Evolutionary conservation across 2,329 filamentous ascomycete genomes (phyloP), one percentile per base, ranked within the genome.

Genomic region (Penicillium sp.): DNA sequence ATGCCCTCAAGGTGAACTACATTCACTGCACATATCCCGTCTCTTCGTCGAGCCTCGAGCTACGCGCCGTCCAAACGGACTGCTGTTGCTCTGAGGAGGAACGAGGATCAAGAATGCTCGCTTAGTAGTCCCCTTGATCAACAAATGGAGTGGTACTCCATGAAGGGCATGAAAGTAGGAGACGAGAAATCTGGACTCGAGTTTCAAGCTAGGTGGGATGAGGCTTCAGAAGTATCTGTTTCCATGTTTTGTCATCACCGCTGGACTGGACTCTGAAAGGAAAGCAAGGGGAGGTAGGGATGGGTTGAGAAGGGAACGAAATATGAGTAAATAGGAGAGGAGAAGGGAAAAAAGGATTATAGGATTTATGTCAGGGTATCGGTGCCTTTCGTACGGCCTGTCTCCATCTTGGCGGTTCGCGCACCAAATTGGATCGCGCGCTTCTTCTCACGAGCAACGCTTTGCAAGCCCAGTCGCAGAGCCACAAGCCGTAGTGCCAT

Each of bases 401-500:
- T 73, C 66, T 90, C 86, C 85, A 93, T 92, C 75, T 92, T 94
- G 13, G 89, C 89, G 3, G 89, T 92, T 60, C 88, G 79, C 3
- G 89, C 85, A 13, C 89, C 89, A 65, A 94, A 94, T 71, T 94
- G 89, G 52, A 92, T 91, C 16, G 93, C 93, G 66, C 92, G 81
- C 74, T 99, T 99, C 80, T 94, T 96, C 73, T 97, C 92, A n/a
- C 76, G 75, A 4, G 93, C 86, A 1, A 91, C 89, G 6, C 73
- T 74, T 2, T 70, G 70, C 82, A 97, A 86, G 3, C 86, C 88
- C 33, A 96, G 73, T 28, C 84, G 80, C 70, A 85, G 82, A 0
- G 92, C 90, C 21, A 96, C 73, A 21, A 95, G 78, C 21, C 94
- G 81, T 47, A 99, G 74, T 0, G 92, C 79, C 65, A 88, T 85